Percentiles rank a stretch among this genome's conserved stretches.
Evolutionary conservation across 768 basidiomycete genomes (phyloP).

Genomic region (Pulveroboletus ravenelii): DNA sequence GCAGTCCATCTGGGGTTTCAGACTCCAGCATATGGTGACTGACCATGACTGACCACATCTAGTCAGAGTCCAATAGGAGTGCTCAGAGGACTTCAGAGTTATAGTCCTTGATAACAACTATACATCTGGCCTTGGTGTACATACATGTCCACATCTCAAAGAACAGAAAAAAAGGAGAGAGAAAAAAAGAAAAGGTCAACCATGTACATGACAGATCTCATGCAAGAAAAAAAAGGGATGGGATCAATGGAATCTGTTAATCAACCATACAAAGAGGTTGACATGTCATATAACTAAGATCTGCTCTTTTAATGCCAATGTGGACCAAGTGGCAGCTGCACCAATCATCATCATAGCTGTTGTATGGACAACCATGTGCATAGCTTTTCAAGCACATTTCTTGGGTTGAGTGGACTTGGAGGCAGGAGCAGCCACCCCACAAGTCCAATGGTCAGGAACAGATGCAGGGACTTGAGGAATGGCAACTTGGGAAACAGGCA

Average conservation of each 20-base stretch:
- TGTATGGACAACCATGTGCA: slow-evolving; percentile 47
- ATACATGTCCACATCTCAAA: slow-evolving; percentile 1
- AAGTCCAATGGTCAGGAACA: not conserved
- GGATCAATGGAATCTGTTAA: not conserved
- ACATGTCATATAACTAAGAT: not conserved
- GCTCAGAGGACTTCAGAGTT: too few species aligned
- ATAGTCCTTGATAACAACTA: too few species aligned
- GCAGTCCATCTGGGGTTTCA: too few species aligned
- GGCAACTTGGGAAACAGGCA: slow-evolving; percentile 5
- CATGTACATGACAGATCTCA: slow-evolving; percentile 4
- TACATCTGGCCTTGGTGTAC: slow-evolving; percentile 2
- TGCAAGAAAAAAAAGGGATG: not conserved
- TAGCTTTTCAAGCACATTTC: slow-evolving; percentile 43
- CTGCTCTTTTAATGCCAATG: slow-evolving; percentile 47
- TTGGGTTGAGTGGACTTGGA: slow-evolving; percentile 22
- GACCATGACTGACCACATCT: too few species aligned
- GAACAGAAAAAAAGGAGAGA: not conserved
- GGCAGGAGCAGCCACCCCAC: not conserved
- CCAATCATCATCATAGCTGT: slow-evolving; percentile 61
- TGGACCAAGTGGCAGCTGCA: slow-evolving; percentile 69
- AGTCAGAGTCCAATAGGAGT: too few species aligned
- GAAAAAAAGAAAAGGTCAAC: not conserved
- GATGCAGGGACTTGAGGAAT: not conserved
- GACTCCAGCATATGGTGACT: too few species aligned
- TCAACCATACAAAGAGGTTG: not conserved